These are phyloP conservation scores for Mucor lusitanicus DNA, from an alignment of 371 early-diverging fungal genomes.

Conservation along the genomic window DNA sequence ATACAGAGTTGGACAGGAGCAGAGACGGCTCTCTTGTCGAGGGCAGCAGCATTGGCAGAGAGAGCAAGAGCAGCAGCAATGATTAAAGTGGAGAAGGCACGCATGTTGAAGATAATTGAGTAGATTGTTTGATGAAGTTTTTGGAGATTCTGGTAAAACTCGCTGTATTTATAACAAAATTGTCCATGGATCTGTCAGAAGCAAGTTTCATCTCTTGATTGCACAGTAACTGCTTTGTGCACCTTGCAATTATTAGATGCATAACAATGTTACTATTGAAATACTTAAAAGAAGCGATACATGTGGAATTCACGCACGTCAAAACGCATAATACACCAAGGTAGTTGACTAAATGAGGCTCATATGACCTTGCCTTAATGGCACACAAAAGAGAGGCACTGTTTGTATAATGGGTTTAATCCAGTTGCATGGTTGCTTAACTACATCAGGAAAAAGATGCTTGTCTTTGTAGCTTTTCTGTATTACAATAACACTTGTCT, in stretches of 20 bases:
- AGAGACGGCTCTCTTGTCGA: slow-evolving; percentile 17
- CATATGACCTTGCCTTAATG: not conserved
- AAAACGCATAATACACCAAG: not conserved
- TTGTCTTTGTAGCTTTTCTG: not conserved
- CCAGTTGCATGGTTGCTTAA: not conserved
- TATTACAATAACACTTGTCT: not conserved
- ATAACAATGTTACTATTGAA: not conserved
- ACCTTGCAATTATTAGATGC: not conserved
- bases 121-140: slow-evolving; percentile 5
- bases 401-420: not conserved
- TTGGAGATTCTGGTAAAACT: not conserved
- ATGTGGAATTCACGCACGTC: not conserved
- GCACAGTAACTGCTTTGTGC: not conserved
- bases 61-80: slow-evolving; percentile 18
- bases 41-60: slow-evolving; percentile 24
- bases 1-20: slow-evolving; percentile 14
- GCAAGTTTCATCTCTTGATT: not conserved
- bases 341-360: not conserved
- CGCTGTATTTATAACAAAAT: not conserved
- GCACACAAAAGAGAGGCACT: not conserved
- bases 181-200: not conserved
- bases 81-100: slow-evolving; percentile 12
- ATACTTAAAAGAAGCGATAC: not conserved
- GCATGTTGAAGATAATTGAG: slow-evolving; percentile 14
- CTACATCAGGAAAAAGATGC: not conserved